Percentiles rank a stretch among this genome's conserved stretches.
Conservation (phyloP, 208 protist genomes). For the Wallacemonas sp. region DNA sequence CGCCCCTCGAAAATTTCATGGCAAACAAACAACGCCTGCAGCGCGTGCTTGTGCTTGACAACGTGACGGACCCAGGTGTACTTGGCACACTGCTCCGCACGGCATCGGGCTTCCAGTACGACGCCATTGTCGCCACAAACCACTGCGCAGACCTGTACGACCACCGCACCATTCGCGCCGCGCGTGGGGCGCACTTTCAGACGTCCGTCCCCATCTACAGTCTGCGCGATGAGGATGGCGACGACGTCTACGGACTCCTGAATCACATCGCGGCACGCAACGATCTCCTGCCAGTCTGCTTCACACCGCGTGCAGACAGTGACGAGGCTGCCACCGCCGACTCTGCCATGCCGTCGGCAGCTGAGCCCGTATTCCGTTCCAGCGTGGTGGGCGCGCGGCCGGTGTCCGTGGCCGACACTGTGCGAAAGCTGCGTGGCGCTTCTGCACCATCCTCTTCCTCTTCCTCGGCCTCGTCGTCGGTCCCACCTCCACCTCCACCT, state of each 20-base stretch:
- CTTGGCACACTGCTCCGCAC: constrained; percentile 84
- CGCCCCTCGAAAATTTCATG: constrained; percentile 84
- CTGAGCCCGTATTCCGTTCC: constrained; percentile 21
- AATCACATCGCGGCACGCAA: constrained; percentile 85
- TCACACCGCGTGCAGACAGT: constrained; percentile 19
- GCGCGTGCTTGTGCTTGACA: constrained; percentile 89
- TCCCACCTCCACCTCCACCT: too few relatives aligned
- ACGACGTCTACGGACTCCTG: constrained; percentile 84
- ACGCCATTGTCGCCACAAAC: constrained; percentile 83
- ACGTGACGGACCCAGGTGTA: constrained; percentile 82
- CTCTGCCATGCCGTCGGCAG: neutral
- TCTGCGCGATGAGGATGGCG: constrained; percentile 84
- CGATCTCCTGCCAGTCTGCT: constrained; percentile 75
- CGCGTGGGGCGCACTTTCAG: constrained; percentile 88
- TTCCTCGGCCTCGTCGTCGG: too few relatives aligned
- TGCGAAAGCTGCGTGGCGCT: neutral
- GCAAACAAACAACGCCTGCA: constrained; percentile 82
- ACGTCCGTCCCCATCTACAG: constrained; percentile 79
- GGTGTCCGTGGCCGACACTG: constrained; percentile 20
- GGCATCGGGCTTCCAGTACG: constrained; percentile 84
- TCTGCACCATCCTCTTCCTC: too few relatives aligned
- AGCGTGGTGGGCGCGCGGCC: constrained; percentile 44
- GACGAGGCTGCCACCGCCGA: constrained; percentile 8
- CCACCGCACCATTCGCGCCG: constrained; percentile 82
- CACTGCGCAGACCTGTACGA: constrained; percentile 92